A percentile compares a stretch with the other conserved stretches of the same genome.
Conservation (phyloP, 2,329 filamentous ascomycete genomes). For the Aspergillus fumigatiaffinis region DNA sequence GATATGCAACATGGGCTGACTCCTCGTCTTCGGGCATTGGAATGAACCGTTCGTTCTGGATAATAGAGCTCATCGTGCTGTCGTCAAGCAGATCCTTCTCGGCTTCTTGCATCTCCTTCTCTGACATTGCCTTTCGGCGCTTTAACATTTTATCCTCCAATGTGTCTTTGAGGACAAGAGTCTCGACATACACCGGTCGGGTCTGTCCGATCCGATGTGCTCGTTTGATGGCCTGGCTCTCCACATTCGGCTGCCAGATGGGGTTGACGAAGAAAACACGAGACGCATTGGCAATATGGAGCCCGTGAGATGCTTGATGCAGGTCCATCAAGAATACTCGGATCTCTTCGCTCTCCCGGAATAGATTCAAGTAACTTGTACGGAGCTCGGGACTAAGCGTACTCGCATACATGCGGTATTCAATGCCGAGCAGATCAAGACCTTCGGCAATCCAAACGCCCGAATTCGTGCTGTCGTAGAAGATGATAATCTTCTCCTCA, state of each 20-base stretch:
- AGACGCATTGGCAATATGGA: constrained; percentile 79
- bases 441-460: constrained; percentile 82
- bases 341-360: constrained; percentile 66
- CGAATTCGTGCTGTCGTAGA: constrained; percentile 84
- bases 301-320: constrained; percentile 79
- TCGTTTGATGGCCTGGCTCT: constrained; percentile 88
- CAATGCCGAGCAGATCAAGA: constrained; percentile 66
- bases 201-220: constrained; percentile 83
- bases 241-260: constrained; percentile 76
- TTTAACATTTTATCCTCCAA: constrained; percentile 82
- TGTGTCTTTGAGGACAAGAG: constrained; percentile 72
- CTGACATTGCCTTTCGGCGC: constrained; percentile 70
- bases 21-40: constrained; percentile 33
- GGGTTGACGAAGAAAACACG: constrained; percentile 87
- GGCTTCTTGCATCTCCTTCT: constrained; percentile 51
- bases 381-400: constrained; percentile 59
- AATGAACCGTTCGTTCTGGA: constrained; percentile 53
- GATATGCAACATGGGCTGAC: constrained; percentile 21
- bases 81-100: constrained; percentile 59
- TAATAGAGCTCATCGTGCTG: constrained; percentile 54
- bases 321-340: constrained; percentile 87
- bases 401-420: constrained; percentile 56
- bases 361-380: constrained; percentile 72
- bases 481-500: constrained; percentile 82
- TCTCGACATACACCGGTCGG: constrained; percentile 77